phyloP scores from a whole-genome alignment of 2,329 filamentous ascomycete species.

The Trichoderma breve region DNA sequence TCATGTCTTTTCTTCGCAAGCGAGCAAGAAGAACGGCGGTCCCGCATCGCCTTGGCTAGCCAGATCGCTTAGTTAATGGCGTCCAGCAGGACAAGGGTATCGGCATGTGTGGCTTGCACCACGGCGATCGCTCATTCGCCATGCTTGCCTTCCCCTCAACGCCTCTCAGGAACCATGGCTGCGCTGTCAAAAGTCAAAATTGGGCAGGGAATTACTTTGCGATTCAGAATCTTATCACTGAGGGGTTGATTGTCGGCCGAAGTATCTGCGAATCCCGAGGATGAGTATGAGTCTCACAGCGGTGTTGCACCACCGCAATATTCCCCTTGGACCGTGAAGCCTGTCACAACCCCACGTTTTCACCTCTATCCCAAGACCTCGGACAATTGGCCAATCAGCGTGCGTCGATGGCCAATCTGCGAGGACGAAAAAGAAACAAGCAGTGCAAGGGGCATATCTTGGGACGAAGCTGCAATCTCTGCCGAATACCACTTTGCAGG shows the following conservation, averaged over 20 bases:
- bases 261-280: not conserved
- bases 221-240: not conserved
- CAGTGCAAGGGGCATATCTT: not conserved
- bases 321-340: not conserved
- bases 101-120: conserved; percentile 1
- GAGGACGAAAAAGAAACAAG: not conserved
- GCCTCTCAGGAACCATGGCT: conserved; percentile 15
- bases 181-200: conserved; percentile 14
- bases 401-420: not conserved
- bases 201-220: not conserved
- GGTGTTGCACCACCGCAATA: not conserved
- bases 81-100: conserved; percentile 10
- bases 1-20: not conserved
- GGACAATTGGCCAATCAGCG: not conserved
- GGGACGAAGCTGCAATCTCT: not conserved
- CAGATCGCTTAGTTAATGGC: conserved; percentile 6
- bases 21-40: not conserved
- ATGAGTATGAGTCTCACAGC: not conserved
- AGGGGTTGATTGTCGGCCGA: not conserved
- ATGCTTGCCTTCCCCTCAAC: not conserved
- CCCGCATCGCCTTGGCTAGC: not conserved
- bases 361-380: not conserved
- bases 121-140: conserved; percentile 2
- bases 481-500: not conserved
- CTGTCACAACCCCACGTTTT: conserved; percentile 13